Conservation (phyloP, 176 grass and related monocot species). For the Lolium multiflorum region DNA sequence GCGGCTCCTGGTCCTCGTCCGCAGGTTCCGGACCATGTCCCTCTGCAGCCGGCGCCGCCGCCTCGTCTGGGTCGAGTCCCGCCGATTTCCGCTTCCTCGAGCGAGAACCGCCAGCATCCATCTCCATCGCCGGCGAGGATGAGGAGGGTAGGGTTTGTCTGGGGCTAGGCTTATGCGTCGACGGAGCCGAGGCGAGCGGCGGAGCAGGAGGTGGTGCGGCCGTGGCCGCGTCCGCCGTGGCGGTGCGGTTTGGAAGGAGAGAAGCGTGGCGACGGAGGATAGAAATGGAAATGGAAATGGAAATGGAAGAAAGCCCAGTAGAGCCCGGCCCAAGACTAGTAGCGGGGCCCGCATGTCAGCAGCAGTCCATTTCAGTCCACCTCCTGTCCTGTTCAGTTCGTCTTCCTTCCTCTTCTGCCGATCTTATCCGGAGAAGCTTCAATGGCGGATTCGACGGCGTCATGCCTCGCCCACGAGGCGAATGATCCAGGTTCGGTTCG, state of each 20-base stretch:
- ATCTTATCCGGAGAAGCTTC: no score
- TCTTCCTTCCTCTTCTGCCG: no score
- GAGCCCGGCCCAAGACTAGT: neutral
- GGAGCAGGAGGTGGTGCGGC: neutral
- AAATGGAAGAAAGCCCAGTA: neutral
- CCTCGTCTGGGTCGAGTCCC: neutral
- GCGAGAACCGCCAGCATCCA: neutral
- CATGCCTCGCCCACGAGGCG: neutral
- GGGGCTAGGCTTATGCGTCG: neutral
- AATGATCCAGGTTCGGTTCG: slow-evolving; percentile 28
- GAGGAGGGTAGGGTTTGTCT: neutral
- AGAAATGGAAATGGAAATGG: neutral
- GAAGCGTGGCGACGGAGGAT: no score
- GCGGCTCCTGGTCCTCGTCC: neutral
- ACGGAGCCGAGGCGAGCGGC: neutral
- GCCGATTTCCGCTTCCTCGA: neutral
- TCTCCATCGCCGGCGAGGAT: neutral
- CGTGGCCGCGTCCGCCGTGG: neutral
- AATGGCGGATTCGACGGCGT: no score
- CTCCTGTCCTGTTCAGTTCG: neutral
- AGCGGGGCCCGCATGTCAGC: neutral
- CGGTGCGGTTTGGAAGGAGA: neutral
- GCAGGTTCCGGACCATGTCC: neutral
- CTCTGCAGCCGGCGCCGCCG: neutral
- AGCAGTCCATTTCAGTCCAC: neutral